phyloP scores from a whole-genome alignment of 192 early-diverging fungal genomes.

The Spinellus fusiger region DNA sequence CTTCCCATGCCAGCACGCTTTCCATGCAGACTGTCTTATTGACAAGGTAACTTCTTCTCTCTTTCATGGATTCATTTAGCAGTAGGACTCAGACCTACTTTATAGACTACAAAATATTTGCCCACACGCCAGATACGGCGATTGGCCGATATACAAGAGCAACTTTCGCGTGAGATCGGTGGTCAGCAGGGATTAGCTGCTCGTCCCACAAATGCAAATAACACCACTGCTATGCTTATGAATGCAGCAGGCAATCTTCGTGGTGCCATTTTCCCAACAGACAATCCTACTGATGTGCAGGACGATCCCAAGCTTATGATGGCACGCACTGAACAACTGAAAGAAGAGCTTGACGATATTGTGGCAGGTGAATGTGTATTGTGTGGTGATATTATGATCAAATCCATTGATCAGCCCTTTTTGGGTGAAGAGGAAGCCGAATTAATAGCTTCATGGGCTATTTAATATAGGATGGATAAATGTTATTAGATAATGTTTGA shows the following conservation, averaged over 20 bases:
- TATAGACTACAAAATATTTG: conserved; percentile 35
- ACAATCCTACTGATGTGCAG: conserved; percentile 17
- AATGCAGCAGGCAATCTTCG: conserved; percentile 39
- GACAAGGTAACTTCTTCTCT: conserved; percentile 45
- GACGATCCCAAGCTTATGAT: conserved; percentile 43
- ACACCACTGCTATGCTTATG: conserved; percentile 14
- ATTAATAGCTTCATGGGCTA: conserved; percentile 54
- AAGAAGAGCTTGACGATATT: conserved; percentile 70
- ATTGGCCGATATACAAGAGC: conserved; percentile 55
- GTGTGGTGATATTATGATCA: conserved; percentile 97
- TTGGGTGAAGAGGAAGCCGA: conserved; percentile 50
- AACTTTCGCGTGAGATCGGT: conserved; percentile 41
- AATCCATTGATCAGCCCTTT: conserved; percentile 79
- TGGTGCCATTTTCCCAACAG: conserved; percentile 38
- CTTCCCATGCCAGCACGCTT: conserved; percentile 93
- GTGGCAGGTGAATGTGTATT: conserved; percentile 85
- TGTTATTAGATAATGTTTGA: too few relatives aligned
- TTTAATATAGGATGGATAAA: conserved; percentile 30
- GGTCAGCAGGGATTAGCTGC: neutral
- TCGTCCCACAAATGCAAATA: conserved; percentile 14
- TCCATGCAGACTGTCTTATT: conserved; percentile 90
- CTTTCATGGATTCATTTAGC: conserved; percentile 14
- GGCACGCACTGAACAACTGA: conserved; percentile 39
- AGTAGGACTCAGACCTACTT: too few relatives aligned
- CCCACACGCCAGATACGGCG: conserved; percentile 39